Base-by-base conservation (phyloP, 108 stramenopile species). In the Schizochytrium sp. region DNA sequence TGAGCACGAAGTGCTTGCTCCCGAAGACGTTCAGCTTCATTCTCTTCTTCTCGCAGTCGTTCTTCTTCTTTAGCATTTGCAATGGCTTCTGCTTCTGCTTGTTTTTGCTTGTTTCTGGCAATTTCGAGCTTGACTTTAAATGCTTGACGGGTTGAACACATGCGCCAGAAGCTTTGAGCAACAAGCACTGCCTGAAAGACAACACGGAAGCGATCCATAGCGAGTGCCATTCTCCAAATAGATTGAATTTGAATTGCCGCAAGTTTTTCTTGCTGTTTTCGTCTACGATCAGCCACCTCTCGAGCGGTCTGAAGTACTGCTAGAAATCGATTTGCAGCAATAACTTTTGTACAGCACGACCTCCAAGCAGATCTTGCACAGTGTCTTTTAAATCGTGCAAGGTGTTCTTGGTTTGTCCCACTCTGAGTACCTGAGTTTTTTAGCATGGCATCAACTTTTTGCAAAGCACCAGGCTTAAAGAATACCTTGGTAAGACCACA, bases 161-260 rank as follows among this genome's bases (percentile, higher is more conserved):
- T 83, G 45, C 76, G 76, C 76, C 76, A 83, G 47, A 83, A 83
- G 76, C 76, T 55, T 40, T 83, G 76, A 5, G 53, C 50, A 5
- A 13, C 10, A 42, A 83, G 47, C 76, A 55, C 47, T n/a, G 15
- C 76, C 13, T 55, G 53, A 40, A 83, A 55, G 55, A 55, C 47
- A 53, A 83, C 28, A 40, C 53, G 50, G 28, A 83, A 83, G 47
- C 28, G 28, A 53, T 55, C 50, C 50, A 83, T 83, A 40, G 50
- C 47, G 13, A 83, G 10, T 47, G 50, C 47, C 53, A 49, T 83
- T 5, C 76, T 47, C 47, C 47, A 83, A 13, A 50, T 10, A 0
- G 76, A 47, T 53, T 83, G 76, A 28, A 83, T 83, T 1, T 40
- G 47, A n/a, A 55, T 40, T 5, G 76, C 76, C 15, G 76, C 76